Conservation (phyloP, 352 stramenopile genomes). For the Phytophthora constricta region DNA sequence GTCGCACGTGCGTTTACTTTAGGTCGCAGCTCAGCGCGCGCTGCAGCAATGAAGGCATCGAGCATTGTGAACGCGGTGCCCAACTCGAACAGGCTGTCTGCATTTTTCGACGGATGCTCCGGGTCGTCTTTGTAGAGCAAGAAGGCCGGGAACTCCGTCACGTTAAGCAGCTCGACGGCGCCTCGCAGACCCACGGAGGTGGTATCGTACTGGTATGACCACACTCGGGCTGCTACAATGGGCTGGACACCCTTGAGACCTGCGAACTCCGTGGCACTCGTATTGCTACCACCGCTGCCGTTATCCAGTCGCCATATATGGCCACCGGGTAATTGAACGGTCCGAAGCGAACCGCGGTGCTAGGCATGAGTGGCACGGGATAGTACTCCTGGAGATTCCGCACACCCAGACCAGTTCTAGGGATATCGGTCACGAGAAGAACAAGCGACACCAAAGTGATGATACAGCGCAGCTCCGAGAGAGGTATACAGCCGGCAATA, state of each 20-base stretch:
- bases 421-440: conserved; percentile 59
- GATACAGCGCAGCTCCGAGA: conserved; percentile 40
- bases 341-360: conserved; percentile 43
- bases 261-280: conserved; percentile 11
- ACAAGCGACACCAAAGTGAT: conserved; percentile 45
- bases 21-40: not conserved
- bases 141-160: conserved; percentile 33
- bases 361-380: conserved; percentile 26
- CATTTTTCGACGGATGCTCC: conserved; percentile 14
- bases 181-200: conserved; percentile 39
- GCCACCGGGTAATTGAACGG: conserved; percentile 53
- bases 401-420: conserved; percentile 50
- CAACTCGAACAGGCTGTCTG: conserved; percentile 21
- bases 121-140: conserved; percentile 31
- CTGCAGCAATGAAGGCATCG: conserved; percentile 33
- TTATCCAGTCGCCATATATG: conserved; percentile 30
- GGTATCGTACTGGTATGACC: conserved; percentile 51
- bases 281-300: conserved; percentile 2
- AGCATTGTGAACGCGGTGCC: conserved; percentile 40
- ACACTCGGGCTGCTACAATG: conserved; percentile 24
- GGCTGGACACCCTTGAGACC: conserved; percentile 18
- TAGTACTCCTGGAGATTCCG: conserved; percentile 35
- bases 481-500: conserved; percentile 32
- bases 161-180: conserved; percentile 30
- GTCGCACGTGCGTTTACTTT: not conserved